Evolutionary conservation across 805 yeast species (phyloP).

Genomic region (Starmerella vaccinii): DNA sequence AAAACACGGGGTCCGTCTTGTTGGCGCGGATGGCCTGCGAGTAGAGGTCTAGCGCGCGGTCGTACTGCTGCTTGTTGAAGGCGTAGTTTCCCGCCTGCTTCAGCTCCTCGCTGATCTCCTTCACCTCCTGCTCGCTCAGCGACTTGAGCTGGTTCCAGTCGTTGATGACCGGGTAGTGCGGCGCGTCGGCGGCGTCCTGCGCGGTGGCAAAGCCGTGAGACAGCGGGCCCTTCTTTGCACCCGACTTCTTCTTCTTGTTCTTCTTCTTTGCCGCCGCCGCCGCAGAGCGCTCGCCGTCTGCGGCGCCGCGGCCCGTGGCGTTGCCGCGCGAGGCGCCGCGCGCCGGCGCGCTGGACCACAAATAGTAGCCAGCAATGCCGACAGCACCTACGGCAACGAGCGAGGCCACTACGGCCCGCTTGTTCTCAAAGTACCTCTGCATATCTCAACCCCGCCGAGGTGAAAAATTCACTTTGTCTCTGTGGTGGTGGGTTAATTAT

Average conservation of each 20-base stretch:
- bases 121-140: slow-evolving; percentile 30
- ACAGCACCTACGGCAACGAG: slow-evolving; percentile 56
- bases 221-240: slow-evolving; percentile 21
- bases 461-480: slow-evolving; percentile 3
- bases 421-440: slow-evolving; percentile 38
- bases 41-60: slow-evolving; percentile 71
- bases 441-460: slow-evolving; percentile 1
- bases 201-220: slow-evolving; percentile 26
- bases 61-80: slow-evolving; percentile 60
- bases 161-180: slow-evolving; percentile 32
- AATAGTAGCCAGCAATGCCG: slow-evolving; percentile 49
- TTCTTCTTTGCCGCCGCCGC: slow-evolving; percentile 37
- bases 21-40: slow-evolving; percentile 65
- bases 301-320: slow-evolving; percentile 4
- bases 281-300: slow-evolving; percentile 14
- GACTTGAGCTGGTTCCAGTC: slow-evolving; percentile 23
- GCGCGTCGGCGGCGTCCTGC: slow-evolving; percentile 22
- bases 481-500: background rate
- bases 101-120: slow-evolving; percentile 54
- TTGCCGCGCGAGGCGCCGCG: slow-evolving; percentile 29
- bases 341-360: slow-evolving; percentile 6
- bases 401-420: slow-evolving; percentile 52
- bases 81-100: slow-evolving; percentile 82
- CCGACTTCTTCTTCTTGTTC: slow-evolving; percentile 32
- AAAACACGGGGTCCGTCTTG: slow-evolving; percentile 69